Conservation (phyloP, 192 early-diverging fungal genomes). For the Mortierella hygrophila region DNA sequence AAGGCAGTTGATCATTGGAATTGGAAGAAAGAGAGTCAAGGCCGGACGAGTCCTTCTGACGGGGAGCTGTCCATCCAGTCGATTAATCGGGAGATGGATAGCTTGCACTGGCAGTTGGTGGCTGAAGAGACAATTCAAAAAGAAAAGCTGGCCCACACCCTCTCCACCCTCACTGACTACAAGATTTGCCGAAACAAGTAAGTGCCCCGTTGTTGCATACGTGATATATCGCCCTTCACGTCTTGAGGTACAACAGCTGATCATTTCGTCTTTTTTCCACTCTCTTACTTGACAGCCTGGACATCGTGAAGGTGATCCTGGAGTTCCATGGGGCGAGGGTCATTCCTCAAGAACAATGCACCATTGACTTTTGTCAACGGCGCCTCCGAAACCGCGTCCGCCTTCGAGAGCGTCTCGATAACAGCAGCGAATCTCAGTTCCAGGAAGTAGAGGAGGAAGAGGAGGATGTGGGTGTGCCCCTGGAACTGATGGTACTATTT, state of each 20-base stretch:
- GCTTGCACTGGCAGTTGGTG: constrained; percentile 22
- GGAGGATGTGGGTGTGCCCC: constrained; percentile 21
- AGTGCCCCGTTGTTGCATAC: background rate
- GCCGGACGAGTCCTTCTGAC: background rate
- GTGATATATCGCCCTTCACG: too few relatives aligned
- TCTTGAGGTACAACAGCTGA: background rate
- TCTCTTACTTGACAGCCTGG: constrained; percentile 17
- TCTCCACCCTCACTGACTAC: constrained; percentile 24
- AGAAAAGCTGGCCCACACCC: background rate
- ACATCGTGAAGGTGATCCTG: constrained; percentile 19
- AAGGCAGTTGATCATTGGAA: constrained; percentile 17
- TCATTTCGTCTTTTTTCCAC: background rate
- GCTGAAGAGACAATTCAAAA: background rate
- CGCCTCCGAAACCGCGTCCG: constrained; percentile 14
- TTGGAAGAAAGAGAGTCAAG: constrained; percentile 2
- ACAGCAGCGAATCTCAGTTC: background rate
- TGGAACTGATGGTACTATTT: constrained; percentile 29
- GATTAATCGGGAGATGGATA: background rate
- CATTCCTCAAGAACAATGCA: constrained; percentile 34
- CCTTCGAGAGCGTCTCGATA: background rate
- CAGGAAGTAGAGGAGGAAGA: background rate
- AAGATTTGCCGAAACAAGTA: constrained; percentile 38
- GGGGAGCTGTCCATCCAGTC: background rate
- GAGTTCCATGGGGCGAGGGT: constrained; percentile 34
- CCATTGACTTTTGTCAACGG: constrained; percentile 36